Evolutionary conservation across 257 asterid genomes (phyloP).

Genomic region (Fraxinus anomala): DNA sequence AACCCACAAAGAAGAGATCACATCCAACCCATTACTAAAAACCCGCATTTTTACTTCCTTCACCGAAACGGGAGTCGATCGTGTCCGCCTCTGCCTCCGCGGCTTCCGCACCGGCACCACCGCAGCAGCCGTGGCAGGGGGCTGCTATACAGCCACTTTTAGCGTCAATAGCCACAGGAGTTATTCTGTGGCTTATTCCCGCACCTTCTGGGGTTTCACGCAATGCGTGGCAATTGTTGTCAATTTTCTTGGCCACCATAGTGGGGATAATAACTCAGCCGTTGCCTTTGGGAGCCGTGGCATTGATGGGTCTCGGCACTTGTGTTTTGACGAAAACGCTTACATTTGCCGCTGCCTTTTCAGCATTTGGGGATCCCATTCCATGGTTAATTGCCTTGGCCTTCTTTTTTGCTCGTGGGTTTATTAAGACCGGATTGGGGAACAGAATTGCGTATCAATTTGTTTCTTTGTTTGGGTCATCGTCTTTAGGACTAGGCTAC

Average conservation of each 20-base stretch:
- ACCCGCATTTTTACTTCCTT: conserved; percentile 20
- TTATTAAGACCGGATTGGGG: conserved; percentile 88
- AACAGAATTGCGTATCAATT: conserved; percentile 92
- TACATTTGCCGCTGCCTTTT: conserved; percentile 83
- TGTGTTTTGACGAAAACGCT: conserved; percentile 84
- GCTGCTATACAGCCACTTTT: conserved; percentile 77
- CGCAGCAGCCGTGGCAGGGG: conserved; percentile 68
- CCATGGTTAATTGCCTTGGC: conserved; percentile 97
- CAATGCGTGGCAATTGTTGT: conserved; percentile 78
- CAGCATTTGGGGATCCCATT: conserved; percentile 96
- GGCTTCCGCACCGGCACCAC: conserved; percentile 35
- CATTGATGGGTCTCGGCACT: conserved; percentile 85
- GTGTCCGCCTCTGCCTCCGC: conserved; percentile 40
- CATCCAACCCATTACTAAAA: conserved; percentile 24
- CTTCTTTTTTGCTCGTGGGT: conserved; percentile 92
- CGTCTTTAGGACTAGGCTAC: conserved; percentile 86
- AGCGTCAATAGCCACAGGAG: conserved; percentile 79
- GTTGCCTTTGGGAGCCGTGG: conserved; percentile 91
- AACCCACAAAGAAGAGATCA: conserved; percentile 9
- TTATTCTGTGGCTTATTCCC: conserved; percentile 74
- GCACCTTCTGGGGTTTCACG: conserved; percentile 81
- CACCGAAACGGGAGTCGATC: conserved; percentile 23
- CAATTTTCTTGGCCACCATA: conserved; percentile 88
- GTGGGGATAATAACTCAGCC: conserved; percentile 94
- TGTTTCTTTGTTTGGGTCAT: conserved; percentile 81